A percentile compares a stretch with the other conserved stretches of the same genome.
These are phyloP conservation scores for Populus nigra DNA, from an alignment of 345 rosid genomes.

Conservation along the genomic window DNA sequence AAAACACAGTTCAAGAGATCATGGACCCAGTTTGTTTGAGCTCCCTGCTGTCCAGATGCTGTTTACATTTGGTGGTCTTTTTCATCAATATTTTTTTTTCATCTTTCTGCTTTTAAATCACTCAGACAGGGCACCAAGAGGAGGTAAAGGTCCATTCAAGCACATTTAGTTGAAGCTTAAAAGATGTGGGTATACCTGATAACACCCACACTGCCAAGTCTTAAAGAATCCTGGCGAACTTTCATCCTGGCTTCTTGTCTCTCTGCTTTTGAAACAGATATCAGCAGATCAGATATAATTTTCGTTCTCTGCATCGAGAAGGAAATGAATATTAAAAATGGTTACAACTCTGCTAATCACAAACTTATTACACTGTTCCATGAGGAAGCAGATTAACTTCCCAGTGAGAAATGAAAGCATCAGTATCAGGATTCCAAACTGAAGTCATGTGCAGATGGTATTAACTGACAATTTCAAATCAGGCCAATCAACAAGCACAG, in stretches of 20 bases:
- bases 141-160: not conserved
- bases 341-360: not conserved
- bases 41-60: not conserved
- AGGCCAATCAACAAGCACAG: not conserved
- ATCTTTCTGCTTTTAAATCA: not conserved
- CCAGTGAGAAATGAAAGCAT: not conserved
- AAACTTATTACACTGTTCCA: not conserved
- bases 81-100: not conserved
- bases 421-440: not conserved
- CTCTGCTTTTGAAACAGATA: conserved; percentile 94
- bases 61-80: not conserved
- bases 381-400: not conserved
- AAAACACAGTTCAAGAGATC: not conserved
- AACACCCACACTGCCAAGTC: conserved; percentile 95
- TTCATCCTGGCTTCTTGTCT: conserved; percentile 96
- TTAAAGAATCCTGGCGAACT: conserved; percentile 91
- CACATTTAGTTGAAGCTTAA: not conserved
- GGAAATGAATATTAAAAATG: conserved; percentile 8
- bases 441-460: not conserved
- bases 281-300: conserved; percentile 85
- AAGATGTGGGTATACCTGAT: conserved; percentile 58
- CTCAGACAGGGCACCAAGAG: not conserved
- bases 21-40: not conserved
- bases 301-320: conserved; percentile 72
- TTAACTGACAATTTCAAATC: not conserved